Evolutionary conservation across 176 grass and related monocot species (phyloP), one percentile per base, ranked within the genome.

Genomic region (Ensete glaucum): DNA sequence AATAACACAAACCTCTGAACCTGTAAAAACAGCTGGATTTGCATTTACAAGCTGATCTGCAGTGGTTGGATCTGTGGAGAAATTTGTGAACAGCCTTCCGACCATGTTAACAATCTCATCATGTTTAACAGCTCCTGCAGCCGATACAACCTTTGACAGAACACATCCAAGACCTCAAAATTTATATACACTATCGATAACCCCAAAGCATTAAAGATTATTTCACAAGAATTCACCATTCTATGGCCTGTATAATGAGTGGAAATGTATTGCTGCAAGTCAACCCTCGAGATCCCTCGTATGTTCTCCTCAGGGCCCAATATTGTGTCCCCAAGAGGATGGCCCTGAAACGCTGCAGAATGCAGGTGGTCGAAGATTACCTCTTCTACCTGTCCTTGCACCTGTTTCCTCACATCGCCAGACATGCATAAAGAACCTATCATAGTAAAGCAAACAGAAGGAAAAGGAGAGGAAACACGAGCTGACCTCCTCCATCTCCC

Each of bases 361-460:
- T 98, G 95, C 85, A 98, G 77, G 79, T 93, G 84, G 82, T 98
- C 95, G 87, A 98, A 98, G 87, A 98, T 91, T 75, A 98, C 95
- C 80, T 98, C 95, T 25, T 91, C 86, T 80, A 93, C 85, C 78
- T 93, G 89, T 77, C 90, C 88, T 85, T 94, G 88, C 65, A 93
- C 95, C 95, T 98, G 70, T 85, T 74, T 84, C 80, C 24, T 75
- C 85, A 82, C 79, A 88, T 76, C 14, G 11, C 43, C 20, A 22
- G 34, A 76, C 23, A 77, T 51, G n/a, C 10, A 9, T 50, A 8
- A 8, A 77, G 72, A 54, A 25, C 12, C 72, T 23, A 25, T 23
- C 8, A 23, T 23, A 23, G 4, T 16, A 19, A 2, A 53, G 8
- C 57, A 64, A 8, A 64, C 58, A 16, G 15, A 72, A 60, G 57